Conservation (phyloP, 495 filamentous ascomycete species). For the Aspergillus biplanus region DNA sequence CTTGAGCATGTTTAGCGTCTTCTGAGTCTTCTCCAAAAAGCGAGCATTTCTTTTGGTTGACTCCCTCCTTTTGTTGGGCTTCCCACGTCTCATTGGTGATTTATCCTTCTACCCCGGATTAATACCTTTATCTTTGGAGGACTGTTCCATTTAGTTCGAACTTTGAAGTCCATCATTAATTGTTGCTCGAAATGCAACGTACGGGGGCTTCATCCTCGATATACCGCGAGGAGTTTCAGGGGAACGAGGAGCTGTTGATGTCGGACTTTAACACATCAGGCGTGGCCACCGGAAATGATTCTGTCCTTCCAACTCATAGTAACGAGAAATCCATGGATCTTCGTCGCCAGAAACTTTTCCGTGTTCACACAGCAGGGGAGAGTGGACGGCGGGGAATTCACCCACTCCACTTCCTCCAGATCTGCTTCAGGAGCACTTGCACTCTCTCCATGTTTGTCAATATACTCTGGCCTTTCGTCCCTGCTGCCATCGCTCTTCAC, state of each 20-base stretch:
- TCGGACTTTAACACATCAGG: slow-evolving; percentile 7
- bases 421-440: slow-evolving; percentile 63
- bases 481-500: slow-evolving; percentile 66
- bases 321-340: slow-evolving; percentile 25
- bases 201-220: slow-evolving; percentile 1
- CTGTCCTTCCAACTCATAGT: slow-evolving; percentile 34
- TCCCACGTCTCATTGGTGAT: too few species aligned
- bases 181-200: slow-evolving; percentile 6
- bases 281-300: slow-evolving; percentile 12
- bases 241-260: slow-evolving; percentile 7
- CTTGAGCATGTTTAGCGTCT: background rate
- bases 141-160: background rate
- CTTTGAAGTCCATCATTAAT: background rate
- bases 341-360: slow-evolving; percentile 34
- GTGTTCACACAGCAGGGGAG: slow-evolving; percentile 65
- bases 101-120: too few species aligned
- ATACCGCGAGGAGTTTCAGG: slow-evolving; percentile 3
- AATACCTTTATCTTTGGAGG: background rate
- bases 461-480: slow-evolving; percentile 76
- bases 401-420: slow-evolving; percentile 60
- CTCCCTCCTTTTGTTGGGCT: background rate
- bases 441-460: slow-evolving; percentile 61
- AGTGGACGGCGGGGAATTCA: slow-evolving; percentile 65
- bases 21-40: background rate
- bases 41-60: background rate